Percentiles rank a stretch among this genome's conserved stretches.
Evolutionary conservation across 345 rosid genomes (phyloP).

Genomic region (Eucalyptus marginata): DNA sequence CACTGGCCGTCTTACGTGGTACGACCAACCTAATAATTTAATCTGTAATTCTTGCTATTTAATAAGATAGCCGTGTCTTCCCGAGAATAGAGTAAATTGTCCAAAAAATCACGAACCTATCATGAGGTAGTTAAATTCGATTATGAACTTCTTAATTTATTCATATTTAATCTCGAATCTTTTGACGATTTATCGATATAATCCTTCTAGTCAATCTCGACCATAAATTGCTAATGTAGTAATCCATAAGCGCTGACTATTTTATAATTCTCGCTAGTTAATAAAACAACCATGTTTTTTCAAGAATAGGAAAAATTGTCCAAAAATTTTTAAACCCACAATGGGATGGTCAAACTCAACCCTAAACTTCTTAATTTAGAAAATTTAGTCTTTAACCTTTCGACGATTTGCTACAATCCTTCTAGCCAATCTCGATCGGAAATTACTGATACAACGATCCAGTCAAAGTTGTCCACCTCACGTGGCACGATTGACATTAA

Average conservation of each 20-base stretch:
- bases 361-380: rapidly evolving
- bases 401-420: rapidly evolving
- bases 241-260: rapidly evolving
- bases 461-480: neutral
- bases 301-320: neutral
- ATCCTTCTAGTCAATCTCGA: too few relatives aligned
- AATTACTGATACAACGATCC: rapidly evolving
- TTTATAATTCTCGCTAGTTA: neutral
- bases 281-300: neutral
- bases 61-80: too few relatives aligned
- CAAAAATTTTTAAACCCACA: rapidly evolving
- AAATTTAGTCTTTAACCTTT: neutral
- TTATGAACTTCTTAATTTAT: too few relatives aligned
- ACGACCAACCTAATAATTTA: too few relatives aligned
- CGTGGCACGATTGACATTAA: rapidly evolving
- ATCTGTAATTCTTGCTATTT: too few relatives aligned
- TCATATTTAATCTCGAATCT: too few relatives aligned
- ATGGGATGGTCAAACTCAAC: rapidly evolving
- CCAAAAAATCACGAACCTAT: too few relatives aligned
- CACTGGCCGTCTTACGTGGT: rapidly evolving
- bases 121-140: too few relatives aligned
- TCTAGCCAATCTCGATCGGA: rapidly evolving
- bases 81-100: too few relatives aligned
- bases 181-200: too few relatives aligned
- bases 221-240: too few relatives aligned